A percentile compares a stretch with the other conserved stretches of the same genome.
Conservation (phyloP, 345 rosid species). For the Pugionium cornutum region DNA sequence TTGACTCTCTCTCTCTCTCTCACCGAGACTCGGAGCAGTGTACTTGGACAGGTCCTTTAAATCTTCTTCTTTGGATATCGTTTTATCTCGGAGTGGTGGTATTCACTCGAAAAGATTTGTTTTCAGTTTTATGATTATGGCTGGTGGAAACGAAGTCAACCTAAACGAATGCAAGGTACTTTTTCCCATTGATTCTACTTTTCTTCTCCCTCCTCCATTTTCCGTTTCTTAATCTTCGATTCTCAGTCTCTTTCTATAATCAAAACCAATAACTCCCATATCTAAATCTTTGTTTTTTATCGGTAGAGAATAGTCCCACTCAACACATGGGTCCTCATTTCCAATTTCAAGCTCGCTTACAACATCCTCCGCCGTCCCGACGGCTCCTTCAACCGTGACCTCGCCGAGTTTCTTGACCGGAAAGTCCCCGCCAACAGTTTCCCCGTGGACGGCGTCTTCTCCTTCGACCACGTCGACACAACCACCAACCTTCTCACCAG, state of each 20-base stretch:
- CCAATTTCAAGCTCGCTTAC: conserved; percentile 94
- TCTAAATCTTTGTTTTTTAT: not conserved
- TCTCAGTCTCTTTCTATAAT: not conserved
- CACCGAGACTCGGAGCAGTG: too few relatives aligned
- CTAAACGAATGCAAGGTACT: conserved; percentile 88
- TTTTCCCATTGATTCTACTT: conserved; percentile 48
- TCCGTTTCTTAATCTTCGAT: conserved; percentile 34
- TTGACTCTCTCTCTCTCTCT: not conserved
- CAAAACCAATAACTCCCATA: conserved; percentile 38
- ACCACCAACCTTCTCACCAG: conserved; percentile 76
- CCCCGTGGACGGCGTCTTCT: conserved; percentile 86
- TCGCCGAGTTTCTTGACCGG: conserved; percentile 92
- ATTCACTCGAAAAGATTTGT: not conserved
- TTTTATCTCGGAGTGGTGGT: too few relatives aligned
- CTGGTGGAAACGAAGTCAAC: conserved; percentile 84
- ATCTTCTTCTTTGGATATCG: too few relatives aligned
- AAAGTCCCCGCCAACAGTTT: conserved; percentile 76
- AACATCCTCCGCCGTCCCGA: conserved; percentile 89
- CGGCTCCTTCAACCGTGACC: conserved; percentile 87
- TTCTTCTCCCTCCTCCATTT: not conserved
- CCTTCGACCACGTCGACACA: conserved; percentile 83
- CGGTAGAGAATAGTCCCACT: conserved; percentile 94
- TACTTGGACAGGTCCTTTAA: too few relatives aligned
- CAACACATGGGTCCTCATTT: conserved; percentile 96
- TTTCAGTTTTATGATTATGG: conserved; percentile 49